Conservation (phyloP, 2,329 filamentous ascomycete genomes). For the Arthrobotrys conoides region DNA sequence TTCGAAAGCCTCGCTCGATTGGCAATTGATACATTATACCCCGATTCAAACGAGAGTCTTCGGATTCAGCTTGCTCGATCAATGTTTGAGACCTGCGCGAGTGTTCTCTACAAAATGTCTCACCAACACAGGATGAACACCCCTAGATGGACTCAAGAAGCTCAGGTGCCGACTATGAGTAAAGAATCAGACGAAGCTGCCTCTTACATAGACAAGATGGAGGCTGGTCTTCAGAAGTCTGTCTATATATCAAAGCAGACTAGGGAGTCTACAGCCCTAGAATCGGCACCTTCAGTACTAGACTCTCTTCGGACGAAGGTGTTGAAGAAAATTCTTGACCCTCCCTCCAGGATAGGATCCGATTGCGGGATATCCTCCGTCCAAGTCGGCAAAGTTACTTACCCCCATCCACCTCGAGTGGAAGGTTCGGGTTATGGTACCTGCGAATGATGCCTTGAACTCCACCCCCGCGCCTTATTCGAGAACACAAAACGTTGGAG, state of each 20-base stretch:
- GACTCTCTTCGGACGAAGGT: not conserved
- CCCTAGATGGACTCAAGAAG: not conserved
- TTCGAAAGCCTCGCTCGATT: constrained; percentile 1
- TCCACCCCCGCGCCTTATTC: not conserved
- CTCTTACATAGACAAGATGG: too few species aligned
- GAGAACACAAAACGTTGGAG: constrained; percentile 1
- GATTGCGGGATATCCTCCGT: not conserved
- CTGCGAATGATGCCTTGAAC: constrained; percentile 16
- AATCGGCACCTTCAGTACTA: constrained; percentile 1
- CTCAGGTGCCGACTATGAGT: not conserved
- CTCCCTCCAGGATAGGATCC: not conserved
- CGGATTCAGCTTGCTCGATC: constrained; percentile 9
- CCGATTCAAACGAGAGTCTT: constrained; percentile 4
- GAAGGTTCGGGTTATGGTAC: not conserved
- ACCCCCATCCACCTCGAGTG: not conserved
- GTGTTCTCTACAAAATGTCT: constrained; percentile 4
- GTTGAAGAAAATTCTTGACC: too few species aligned
- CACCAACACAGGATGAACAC: constrained; percentile 16
- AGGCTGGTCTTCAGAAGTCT: too few species aligned
- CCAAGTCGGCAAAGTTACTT: constrained; percentile 11
- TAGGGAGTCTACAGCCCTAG: not conserved
- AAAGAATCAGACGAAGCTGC: not conserved
- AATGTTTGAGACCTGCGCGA: constrained; percentile 8
- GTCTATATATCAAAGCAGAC: not conserved
- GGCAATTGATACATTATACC: not conserved